Conservation (phyloP, 169 alveolate species). For the Perkinsus marinus region DNA sequence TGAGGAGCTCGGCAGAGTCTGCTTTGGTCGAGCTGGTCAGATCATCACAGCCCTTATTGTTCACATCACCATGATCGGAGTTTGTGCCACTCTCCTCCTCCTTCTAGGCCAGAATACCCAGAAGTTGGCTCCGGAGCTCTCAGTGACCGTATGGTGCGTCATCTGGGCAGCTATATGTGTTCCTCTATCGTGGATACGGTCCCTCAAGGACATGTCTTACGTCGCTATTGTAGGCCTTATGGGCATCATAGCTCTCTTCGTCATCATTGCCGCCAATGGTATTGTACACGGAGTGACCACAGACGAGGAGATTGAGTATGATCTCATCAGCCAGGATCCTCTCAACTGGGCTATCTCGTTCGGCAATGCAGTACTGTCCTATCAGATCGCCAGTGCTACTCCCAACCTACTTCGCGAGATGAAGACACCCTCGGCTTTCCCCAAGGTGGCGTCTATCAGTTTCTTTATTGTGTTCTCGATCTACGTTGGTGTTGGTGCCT, state of each 20-base stretch:
- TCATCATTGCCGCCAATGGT: background rate
- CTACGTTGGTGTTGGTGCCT: background rate
- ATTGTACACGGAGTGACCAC: background rate
- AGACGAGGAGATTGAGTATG: background rate
- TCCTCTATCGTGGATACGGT: background rate
- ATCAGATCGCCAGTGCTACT: background rate
- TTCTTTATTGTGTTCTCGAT: background rate
- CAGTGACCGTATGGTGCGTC: background rate
- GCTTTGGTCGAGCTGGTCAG: background rate
- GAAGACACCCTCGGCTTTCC: background rate
- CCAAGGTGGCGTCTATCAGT: background rate
- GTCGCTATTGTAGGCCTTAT: background rate
- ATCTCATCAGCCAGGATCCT: background rate
- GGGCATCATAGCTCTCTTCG: background rate
- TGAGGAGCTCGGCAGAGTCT: background rate
- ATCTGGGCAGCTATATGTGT: background rate
- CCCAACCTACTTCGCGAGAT: background rate
- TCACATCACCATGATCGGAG: background rate
- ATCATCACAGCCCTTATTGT: background rate
- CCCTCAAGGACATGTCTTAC: background rate
- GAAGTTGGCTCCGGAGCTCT: background rate
- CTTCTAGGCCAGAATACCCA: background rate
- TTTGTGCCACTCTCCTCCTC: background rate
- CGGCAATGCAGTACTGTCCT: background rate
- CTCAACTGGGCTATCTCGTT: background rate